These are phyloP conservation scores for Neurospora sp. DNA, from an alignment of 495 filamentous ascomycete species.

Conservation along the genomic window DNA sequence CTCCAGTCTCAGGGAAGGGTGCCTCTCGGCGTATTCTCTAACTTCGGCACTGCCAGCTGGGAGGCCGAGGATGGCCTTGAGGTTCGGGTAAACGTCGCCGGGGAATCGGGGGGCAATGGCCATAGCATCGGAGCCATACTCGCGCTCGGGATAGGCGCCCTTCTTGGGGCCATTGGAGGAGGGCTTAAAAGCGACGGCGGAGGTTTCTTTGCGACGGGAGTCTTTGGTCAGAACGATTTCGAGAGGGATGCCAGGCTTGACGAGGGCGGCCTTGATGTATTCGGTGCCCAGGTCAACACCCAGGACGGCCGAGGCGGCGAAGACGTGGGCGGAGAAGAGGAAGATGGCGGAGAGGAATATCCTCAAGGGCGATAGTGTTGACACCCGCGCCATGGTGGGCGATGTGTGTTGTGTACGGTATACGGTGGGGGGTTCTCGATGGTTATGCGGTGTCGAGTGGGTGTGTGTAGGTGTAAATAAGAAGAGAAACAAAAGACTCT, in stretches of 20 bases:
- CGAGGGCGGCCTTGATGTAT: slow-evolving; percentile 91
- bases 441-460: slow-evolving; percentile 13
- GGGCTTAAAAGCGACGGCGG: slow-evolving; percentile 91
- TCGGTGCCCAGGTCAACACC: slow-evolving; percentile 93
- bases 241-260: slow-evolving; percentile 96
- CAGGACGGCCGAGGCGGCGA: slow-evolving; percentile 61
- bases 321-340: slow-evolving; percentile 39
- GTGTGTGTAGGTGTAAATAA: background rate
- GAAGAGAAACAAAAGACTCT: background rate
- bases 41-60: slow-evolving; percentile 51
- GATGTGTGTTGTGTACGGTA: slow-evolving; percentile 1
- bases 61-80: slow-evolving; percentile 78
- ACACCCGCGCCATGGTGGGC: slow-evolving; percentile 33
- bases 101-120: slow-evolving; percentile 81
- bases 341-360: slow-evolving; percentile 37
- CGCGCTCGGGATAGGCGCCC: slow-evolving; percentile 69
- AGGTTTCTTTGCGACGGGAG: slow-evolving; percentile 88
- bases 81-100: slow-evolving; percentile 84
- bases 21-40: slow-evolving; percentile 54
- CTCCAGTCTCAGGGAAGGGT: slow-evolving; percentile 57
- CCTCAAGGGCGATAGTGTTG: slow-evolving; percentile 30
- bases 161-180: slow-evolving; percentile 45
- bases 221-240: slow-evolving; percentile 99
- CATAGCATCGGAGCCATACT: slow-evolving; percentile 85
- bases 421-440: slow-evolving; percentile 5